A percentile compares a stretch with the other conserved stretches of the same genome.
Conservation (phyloP, 768 basidiomycete genomes). For the Lactifluus echinatus region DNA sequence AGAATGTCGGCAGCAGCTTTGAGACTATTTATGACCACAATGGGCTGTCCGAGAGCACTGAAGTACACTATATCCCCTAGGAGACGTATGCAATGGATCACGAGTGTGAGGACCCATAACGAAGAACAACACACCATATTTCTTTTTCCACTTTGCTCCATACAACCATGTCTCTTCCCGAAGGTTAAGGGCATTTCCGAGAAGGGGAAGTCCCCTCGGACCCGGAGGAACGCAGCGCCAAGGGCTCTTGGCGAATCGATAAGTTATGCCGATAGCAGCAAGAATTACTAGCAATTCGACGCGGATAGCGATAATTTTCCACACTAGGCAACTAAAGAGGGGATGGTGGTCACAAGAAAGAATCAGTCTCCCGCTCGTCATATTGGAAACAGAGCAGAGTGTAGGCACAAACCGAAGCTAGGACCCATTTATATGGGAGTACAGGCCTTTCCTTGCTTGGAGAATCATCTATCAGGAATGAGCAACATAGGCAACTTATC, state of each 20-base stretch:
- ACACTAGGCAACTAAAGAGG: background rate
- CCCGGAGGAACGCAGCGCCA: constrained; percentile 6
- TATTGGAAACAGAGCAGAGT: too few relatives aligned
- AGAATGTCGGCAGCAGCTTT: constrained; percentile 31
- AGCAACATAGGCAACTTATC: too few relatives aligned
- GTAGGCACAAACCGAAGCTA: too few relatives aligned
- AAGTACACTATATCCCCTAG: constrained; percentile 2
- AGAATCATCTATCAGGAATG: too few relatives aligned
- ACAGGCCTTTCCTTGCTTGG: too few relatives aligned
- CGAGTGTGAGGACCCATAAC: background rate
- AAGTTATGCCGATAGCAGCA: background rate
- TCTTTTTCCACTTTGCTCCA: background rate
- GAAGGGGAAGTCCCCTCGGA: background rate
- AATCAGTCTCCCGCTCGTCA: too few relatives aligned
- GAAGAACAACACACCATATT: background rate
- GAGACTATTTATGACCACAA: constrained; percentile 29
- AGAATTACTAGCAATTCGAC: too few relatives aligned
- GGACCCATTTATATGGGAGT: too few relatives aligned
- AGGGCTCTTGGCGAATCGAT: background rate
- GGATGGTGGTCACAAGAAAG: background rate
- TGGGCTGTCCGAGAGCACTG: background rate
- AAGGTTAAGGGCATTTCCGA: constrained; percentile 5
- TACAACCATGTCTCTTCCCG: background rate
- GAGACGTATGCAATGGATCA: background rate
- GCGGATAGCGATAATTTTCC: background rate